Conservation (phyloP, 2,329 filamentous ascomycete species). For the Colletotrichum agaves region DNA sequence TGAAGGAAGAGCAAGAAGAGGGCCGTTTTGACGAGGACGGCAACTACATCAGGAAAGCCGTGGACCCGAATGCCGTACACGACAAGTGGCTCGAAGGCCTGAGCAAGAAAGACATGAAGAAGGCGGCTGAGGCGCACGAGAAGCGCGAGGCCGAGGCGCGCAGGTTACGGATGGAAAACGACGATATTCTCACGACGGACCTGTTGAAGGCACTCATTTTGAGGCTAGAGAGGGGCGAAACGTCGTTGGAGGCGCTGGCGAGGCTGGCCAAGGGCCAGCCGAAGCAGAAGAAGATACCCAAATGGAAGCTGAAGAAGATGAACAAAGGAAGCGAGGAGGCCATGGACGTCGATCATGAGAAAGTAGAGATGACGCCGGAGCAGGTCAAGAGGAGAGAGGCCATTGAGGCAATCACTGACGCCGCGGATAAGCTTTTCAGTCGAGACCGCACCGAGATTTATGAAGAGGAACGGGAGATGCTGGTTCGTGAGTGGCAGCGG, state of each 20-base stretch:
- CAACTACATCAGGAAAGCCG: constrained; percentile 91
- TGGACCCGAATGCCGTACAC: constrained; percentile 88
- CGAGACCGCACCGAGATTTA: constrained; percentile 92
- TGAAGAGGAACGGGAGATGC: constrained; percentile 83
- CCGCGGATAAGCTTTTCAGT: constrained; percentile 86
- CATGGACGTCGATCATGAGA: constrained; percentile 77
- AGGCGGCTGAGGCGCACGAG: constrained; percentile 87
- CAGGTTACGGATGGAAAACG: constrained; percentile 77
- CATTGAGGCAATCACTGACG: constrained; percentile 86
- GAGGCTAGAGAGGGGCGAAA: constrained; percentile 82
- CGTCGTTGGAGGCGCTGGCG: constrained; percentile 86
- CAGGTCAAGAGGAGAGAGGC: constrained; percentile 76
- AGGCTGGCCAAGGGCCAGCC: constrained; percentile 76
- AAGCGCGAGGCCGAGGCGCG: constrained; percentile 82
- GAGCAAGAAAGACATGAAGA: constrained; percentile 92
- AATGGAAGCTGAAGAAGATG: constrained; percentile 78
- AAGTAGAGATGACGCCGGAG: constrained; percentile 69
- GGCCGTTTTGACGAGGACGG: constrained; percentile 90
- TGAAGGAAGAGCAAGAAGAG: constrained; percentile 89
- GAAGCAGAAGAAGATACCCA: constrained; percentile 67
- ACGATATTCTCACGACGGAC: constrained; percentile 78
- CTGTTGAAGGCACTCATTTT: constrained; percentile 78
- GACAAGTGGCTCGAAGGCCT: constrained; percentile 93
- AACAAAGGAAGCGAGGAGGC: constrained; percentile 61
- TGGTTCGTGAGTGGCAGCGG: constrained; percentile 83